A percentile compares a stretch with the other conserved stretches of the same genome.
These are phyloP conservation scores for Pythium insidiosum DNA, from an alignment of 352 stramenopile species.

Conservation along the genomic window DNA sequence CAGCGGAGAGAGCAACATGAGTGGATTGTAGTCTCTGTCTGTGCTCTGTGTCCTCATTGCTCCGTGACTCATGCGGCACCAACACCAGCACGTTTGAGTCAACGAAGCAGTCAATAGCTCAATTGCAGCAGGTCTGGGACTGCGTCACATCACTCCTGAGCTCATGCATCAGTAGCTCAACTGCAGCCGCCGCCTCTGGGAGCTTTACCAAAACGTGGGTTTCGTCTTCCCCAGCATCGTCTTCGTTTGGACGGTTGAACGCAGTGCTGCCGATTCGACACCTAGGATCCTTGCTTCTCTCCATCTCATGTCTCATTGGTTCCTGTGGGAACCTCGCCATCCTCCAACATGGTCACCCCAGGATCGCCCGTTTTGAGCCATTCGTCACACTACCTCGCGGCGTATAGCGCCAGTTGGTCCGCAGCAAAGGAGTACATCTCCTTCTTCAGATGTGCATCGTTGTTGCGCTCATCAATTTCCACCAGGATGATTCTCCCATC, in stretches of 20 bases:
- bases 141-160: no score
- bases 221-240: slow-evolving; percentile 5
- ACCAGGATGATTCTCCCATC: no score
- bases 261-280: slow-evolving; percentile 7
- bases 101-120: no score
- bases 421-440: slow-evolving; percentile 1
- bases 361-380: slow-evolving; percentile 9
- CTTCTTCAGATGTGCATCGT: slow-evolving; percentile 3
- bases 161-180: no score
- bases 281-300: slow-evolving; percentile 8
- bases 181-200: no score
- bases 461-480: no score
- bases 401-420: slow-evolving; percentile 6
- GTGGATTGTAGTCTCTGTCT: no score
- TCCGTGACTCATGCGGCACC: no score
- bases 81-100: no score
- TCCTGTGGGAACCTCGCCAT: slow-evolving; percentile 9
- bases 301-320: slow-evolving; percentile 7
- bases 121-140: no score
- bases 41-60: no score
- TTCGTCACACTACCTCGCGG: slow-evolving; percentile 6
- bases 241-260: slow-evolving; percentile 8
- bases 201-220: slow-evolving; percentile 15
- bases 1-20: no score
- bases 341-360: slow-evolving; percentile 8